These are phyloP conservation scores for Ocimum tenuiflorum DNA, from an alignment of 257 asterid species.

Conservation along the genomic window DNA sequence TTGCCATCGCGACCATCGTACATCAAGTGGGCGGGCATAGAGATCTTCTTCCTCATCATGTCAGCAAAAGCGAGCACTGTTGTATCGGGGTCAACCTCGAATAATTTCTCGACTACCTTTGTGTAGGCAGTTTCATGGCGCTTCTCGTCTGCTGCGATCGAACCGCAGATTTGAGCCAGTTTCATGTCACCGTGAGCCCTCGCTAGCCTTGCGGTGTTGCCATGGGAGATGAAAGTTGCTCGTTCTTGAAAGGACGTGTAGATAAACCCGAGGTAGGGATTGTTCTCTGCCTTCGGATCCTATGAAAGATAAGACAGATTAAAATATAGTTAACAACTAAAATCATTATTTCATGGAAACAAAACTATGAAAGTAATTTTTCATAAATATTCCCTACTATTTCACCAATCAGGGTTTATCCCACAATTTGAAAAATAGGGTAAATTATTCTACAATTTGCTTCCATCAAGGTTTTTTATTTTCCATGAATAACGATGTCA, in stretches of 20 bases:
- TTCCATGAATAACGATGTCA: too few species aligned
- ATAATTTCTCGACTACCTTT: too few species aligned
- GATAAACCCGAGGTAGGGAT: too few species aligned
- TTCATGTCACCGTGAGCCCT: conserved; percentile 48
- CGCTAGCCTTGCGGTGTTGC: conserved; percentile 58
- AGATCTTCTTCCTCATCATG: too few species aligned
- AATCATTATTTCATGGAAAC: too few species aligned
- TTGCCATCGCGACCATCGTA: conserved; percentile 53
- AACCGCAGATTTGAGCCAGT: conserved; percentile 60
- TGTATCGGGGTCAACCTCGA: conserved; percentile 51
- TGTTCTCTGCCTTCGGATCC: conserved; percentile 55
- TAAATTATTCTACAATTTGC: too few species aligned
- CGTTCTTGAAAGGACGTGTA: conserved; percentile 68
- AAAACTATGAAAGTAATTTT: too few species aligned
- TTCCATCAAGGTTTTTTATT: too few species aligned
- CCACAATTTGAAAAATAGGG: too few species aligned
- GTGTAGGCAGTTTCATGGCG: conserved; percentile 65
- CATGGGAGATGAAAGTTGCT: conserved; percentile 60
- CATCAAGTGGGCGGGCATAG: conserved; percentile 66
- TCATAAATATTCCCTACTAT: too few species aligned
- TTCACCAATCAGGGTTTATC: too few species aligned
- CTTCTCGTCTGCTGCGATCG: conserved; percentile 56
- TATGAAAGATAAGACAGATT: conserved; percentile 17
- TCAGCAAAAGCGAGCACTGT: too few species aligned
- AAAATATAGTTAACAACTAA: neutral